Percentiles rank a stretch among this genome's conserved stretches.
phyloP scores from a whole-genome alignment of 805 yeast species.

The Nakazawaea laoshanensis region DNA sequence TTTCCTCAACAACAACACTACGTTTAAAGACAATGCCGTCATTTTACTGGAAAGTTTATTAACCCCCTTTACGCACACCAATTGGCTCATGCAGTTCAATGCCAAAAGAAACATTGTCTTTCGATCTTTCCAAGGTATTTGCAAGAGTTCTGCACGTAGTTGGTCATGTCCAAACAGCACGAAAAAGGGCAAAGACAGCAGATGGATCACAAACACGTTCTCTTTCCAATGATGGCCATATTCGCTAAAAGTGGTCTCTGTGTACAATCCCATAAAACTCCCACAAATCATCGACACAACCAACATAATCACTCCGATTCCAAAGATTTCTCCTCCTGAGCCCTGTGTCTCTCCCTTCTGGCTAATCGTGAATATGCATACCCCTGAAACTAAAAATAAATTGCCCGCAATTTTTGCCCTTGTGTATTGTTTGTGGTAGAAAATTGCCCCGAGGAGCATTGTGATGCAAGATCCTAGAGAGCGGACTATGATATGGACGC shows the following conservation, averaged over 20 bases:
- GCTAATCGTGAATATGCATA: slow-evolving; percentile 30
- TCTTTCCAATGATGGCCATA: slow-evolving; percentile 63
- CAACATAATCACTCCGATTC: slow-evolving; percentile 31
- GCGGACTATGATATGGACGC: slow-evolving; percentile 58
- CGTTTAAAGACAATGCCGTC: slow-evolving; percentile 55
- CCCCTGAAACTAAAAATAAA: slow-evolving; percentile 44
- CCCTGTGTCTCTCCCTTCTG: slow-evolving; percentile 2
- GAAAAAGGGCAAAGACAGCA: slow-evolving; percentile 48
- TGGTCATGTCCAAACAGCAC: slow-evolving; percentile 16
- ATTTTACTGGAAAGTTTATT: slow-evolving; percentile 49
- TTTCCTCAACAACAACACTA: slow-evolving; percentile 54
- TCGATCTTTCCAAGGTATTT: neutral
- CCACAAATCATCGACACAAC: slow-evolving; percentile 39
- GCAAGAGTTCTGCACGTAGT: neutral
- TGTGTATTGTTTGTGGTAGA: slow-evolving; percentile 38
- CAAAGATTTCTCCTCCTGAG: neutral
- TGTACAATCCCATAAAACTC: slow-evolving; percentile 50
- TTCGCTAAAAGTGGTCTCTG: slow-evolving; percentile 37
- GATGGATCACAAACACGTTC: slow-evolving; percentile 51
- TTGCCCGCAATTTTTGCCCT: slow-evolving; percentile 41
- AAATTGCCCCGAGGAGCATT: slow-evolving; percentile 43
- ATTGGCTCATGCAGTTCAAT: slow-evolving; percentile 44
- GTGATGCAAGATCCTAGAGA: slow-evolving; percentile 58
- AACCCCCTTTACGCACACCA: slow-evolving; percentile 61
- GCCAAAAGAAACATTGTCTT: slow-evolving; percentile 18